These are phyloP conservation scores for Jatropha podagrica DNA, from an alignment of 441 rosid genomes.

Conservation along the genomic window DNA sequence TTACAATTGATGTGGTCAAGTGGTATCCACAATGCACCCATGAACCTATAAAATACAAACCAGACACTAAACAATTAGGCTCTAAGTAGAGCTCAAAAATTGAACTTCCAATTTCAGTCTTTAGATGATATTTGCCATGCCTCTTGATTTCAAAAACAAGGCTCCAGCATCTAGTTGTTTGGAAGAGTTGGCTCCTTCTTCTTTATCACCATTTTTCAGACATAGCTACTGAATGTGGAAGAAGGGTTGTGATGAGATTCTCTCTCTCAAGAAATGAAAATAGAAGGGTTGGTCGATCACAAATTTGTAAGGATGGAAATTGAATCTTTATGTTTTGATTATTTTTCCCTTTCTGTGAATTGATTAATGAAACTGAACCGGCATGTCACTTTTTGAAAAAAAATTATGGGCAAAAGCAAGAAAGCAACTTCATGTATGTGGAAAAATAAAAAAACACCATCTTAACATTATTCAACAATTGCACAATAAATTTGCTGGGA, in stretches of 20 bases:
- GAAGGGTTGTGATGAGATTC: neutral
- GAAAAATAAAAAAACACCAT: too few species aligned
- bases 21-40: slow-evolving; percentile 44
- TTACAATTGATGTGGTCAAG: slow-evolving; percentile 36
- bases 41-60: slow-evolving; percentile 20
- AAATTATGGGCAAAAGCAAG: too few species aligned
- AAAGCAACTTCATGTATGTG: too few species aligned
- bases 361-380: neutral
- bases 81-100: too few species aligned
- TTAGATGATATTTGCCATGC: neutral
- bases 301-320: neutral
- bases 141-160: slow-evolving; percentile 18
- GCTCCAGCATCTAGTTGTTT: slow-evolving; percentile 23
- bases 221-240: slow-evolving; percentile 15
- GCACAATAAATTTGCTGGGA: too few species aligned
- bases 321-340: neutral
- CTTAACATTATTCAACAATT: too few species aligned
- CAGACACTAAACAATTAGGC: too few species aligned
- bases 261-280: neutral
- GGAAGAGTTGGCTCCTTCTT: neutral
- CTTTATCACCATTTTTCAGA: slow-evolving; percentile 24
- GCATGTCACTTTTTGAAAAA: neutral
- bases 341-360: too few species aligned
- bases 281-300: neutral
- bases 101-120: too few species aligned